Evolutionary conservation across 2,329 filamentous ascomycete genomes (phyloP), one percentile per base, ranked within the genome.

Genomic region (Colletotrichum graminicola): DNA sequence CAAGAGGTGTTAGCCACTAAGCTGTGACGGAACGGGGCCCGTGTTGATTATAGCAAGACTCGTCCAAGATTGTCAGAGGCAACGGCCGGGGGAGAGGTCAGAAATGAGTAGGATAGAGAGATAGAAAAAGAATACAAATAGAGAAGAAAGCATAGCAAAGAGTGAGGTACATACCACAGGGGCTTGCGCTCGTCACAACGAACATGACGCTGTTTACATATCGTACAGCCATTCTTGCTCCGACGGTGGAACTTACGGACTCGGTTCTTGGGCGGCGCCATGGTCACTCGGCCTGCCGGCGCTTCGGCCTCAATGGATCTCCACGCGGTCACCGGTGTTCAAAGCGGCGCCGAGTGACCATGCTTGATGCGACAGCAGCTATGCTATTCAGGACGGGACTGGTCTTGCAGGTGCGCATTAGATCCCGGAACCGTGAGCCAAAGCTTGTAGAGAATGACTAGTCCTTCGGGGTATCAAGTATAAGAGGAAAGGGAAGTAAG

Each of bases 151-250:
- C 18, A 11, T 6, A n/a, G 36, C 14, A 32, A 18, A 16, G 16
- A 14, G 8, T 21, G 3, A 32, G 39, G 63, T 82, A 84, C 82
- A 75, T 82, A 85, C 83, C 83, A 85, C 52, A 85, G 77, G 51
- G 83, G 84, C 73, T 79, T 83, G 71, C 79, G 79, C 74, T 85
- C 84, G 70, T 85, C 83, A 76, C 83, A 85, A 63, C 83, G 81
- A 62, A 85, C 83, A 73, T 84, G 83, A 73, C 83, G 81, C 65
- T 76, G 76, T 75, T 83, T 84, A 77, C 80, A 82, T 32, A 74
- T 76, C 65, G 77, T 74, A 61, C 81, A 83, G 61, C 80, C 80
- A 64, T 78, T 78, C 71, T 80, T 81, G 75, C 80, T 82, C 66
- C 80, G 77, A 59, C 78, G 79, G 73, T 82, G 79, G 66, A 82